Base-by-base conservation (phyloP, 1,284 basidiomycete genomes). In the Neonothopanus nambi region DNA sequence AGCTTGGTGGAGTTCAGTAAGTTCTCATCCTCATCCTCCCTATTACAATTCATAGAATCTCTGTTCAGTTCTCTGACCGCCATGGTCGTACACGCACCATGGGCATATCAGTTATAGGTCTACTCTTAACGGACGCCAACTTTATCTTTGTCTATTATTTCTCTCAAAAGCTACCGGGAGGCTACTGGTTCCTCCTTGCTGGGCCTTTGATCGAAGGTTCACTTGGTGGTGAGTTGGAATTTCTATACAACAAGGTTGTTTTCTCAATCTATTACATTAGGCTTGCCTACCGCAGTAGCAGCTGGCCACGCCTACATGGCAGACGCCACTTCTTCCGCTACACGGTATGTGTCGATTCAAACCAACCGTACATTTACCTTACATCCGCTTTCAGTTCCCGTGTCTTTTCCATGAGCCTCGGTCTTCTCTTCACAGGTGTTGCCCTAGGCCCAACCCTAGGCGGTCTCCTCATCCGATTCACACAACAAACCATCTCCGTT, bases 1-100 rank as follows among this genome's bases (percentile, higher is more conserved):
- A 4, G 91, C 83, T 2, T 93, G 85, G 79, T 96, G 94, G 94
- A 89, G 89, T 48, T 79, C 85, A 47, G 87, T 86, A 66, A 58
- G 80, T 72, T 33, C 57, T 26, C 26, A 20, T 30, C 21, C 18
- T 41, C 18, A 44, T n/a, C 8, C n/a, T 54, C n/a, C 51, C 55
- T 38, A 52, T 3, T 28, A 30, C 13, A n/a, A 28, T 36, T 57
- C n/a, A n/a, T n/a, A n/a, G 23, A 35, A 52, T 33, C 47, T 17
- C 23, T 54, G 39, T 40, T 24, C 61, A 91, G 80, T 78, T 89
- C 21, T 93, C 91, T 0, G 95, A 97, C 67, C 78, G 89, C 15
- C 70, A 80, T 61, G 95, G 95, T 11, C 84, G 95, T 23, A 83
- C 79, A 0, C 72, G 68, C 23, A 77, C 93, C 46, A 69, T 96